Evolutionary conservation across 176 grass and related monocot species (phyloP).

Genomic region (Paspalum notatum): DNA sequence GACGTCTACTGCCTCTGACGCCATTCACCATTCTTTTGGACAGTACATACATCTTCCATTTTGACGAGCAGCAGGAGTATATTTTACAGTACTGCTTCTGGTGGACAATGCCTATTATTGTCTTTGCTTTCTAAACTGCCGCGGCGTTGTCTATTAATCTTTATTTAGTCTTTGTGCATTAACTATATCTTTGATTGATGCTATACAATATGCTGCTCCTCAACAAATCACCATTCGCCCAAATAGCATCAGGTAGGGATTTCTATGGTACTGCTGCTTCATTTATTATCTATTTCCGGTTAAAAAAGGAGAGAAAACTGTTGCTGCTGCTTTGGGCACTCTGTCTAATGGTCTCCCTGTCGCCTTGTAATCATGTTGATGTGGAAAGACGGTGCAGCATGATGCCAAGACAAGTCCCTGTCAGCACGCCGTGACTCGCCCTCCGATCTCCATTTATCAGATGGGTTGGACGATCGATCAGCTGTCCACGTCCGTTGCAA

Average conservation of each 20-base stretch:
- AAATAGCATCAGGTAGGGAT: conserved; percentile 27
- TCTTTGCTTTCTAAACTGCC: not conserved
- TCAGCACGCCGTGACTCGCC: conserved; percentile 27
- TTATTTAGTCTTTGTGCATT: too few species aligned
- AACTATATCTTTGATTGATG: not conserved
- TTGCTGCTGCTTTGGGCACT: conserved; percentile 20
- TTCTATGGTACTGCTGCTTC: not conserved
- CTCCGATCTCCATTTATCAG: not conserved
- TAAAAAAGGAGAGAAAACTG: not conserved
- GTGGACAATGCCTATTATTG: not conserved
- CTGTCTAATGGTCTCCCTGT: conserved; percentile 37
- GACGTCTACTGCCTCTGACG: not conserved
- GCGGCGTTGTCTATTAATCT: too few species aligned
- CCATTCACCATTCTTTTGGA: not conserved
- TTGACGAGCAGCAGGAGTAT: not conserved
- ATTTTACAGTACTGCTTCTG: not conserved
- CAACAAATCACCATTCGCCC: not conserved
- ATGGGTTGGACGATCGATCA: not conserved
- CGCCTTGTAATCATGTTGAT: conserved; percentile 45
- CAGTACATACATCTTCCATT: not conserved
- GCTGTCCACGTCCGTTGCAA: not conserved
- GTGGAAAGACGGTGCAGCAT: conserved; percentile 40
- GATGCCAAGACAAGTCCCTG: conserved; percentile 24
- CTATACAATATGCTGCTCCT: not conserved
- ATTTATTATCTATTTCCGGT: not conserved